Conservation (phyloP, 306 rosid genomes). For the Morella rubra region DNA sequence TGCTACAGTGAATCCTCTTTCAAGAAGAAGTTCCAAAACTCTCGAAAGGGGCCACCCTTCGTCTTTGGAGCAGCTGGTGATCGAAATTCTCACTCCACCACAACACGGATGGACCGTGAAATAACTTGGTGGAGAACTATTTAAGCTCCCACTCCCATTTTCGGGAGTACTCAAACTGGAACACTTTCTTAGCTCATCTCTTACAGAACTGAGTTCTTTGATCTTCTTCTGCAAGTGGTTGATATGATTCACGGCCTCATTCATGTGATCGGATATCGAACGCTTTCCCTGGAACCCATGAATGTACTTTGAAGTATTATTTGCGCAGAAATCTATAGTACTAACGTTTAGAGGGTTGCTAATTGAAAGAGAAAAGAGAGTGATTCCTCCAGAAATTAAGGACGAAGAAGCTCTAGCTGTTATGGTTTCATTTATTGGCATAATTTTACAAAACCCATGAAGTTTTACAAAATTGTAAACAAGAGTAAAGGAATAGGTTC, state of each 20-base stretch:
- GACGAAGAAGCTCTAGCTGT: slow-evolving; percentile 1
- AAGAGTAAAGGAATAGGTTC: background rate
- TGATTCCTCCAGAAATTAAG: background rate
- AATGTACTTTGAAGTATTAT: slow-evolving; percentile 26
- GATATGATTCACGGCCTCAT: slow-evolving; percentile 62
- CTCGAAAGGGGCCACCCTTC: slow-evolving; percentile 34
- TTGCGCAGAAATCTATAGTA: background rate
- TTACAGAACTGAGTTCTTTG: slow-evolving; percentile 37
- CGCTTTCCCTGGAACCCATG: slow-evolving; percentile 69
- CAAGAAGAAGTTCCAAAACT: slow-evolving; percentile 36
- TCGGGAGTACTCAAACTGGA: slow-evolving; percentile 4
- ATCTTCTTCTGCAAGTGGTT: slow-evolving; percentile 45
- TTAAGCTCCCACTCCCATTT: slow-evolving; percentile 1
- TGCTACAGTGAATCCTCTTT: slow-evolving; percentile 47
- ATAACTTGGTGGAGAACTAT: background rate
- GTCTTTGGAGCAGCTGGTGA: slow-evolving; percentile 27
- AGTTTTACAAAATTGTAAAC: background rate
- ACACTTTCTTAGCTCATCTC: slow-evolving; percentile 45
- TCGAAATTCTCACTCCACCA: slow-evolving; percentile 43
- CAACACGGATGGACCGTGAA: slow-evolving; percentile 37
- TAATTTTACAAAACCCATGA: background rate
- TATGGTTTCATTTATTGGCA: background rate
- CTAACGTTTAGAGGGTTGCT: background rate
- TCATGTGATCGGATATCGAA: slow-evolving; percentile 56
- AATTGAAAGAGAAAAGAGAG: background rate